These are phyloP conservation scores for Globisporangium heterothallicum DNA, from an alignment of 352 stramenopile species.

Conservation along the genomic window DNA sequence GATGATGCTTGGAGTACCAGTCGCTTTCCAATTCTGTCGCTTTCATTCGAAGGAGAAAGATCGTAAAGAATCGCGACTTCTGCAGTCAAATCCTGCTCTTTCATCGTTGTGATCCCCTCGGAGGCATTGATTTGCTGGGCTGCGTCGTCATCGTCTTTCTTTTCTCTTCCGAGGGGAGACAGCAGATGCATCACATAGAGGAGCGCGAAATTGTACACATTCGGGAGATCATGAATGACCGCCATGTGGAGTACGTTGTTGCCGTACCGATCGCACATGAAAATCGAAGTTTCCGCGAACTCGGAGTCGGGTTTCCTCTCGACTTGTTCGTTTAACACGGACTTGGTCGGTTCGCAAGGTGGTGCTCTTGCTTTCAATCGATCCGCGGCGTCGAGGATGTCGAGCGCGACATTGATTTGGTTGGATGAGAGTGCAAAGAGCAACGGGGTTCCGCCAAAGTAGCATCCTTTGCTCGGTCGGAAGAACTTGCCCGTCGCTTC, in stretches of 20 bases:
- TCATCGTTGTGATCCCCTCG: background rate
- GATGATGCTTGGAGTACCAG: background rate
- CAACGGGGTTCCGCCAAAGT: slow-evolving; percentile 55
- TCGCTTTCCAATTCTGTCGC: background rate
- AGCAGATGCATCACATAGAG: slow-evolving; percentile 38
- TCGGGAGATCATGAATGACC: slow-evolving; percentile 46
- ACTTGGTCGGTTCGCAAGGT: no score
- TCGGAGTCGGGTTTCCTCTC: background rate
- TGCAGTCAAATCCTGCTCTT: background rate
- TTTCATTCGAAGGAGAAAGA: background rate
- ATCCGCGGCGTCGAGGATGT: slow-evolving; percentile 30
- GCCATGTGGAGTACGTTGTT: slow-evolving; percentile 62
- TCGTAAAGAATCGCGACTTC: background rate
- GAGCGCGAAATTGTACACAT: slow-evolving; percentile 57
- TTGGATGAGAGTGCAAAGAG: slow-evolving; percentile 55
- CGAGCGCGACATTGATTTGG: slow-evolving; percentile 37
- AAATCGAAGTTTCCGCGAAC: slow-evolving; percentile 28
- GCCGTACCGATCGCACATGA: slow-evolving; percentile 44
- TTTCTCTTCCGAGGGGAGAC: slow-evolving; percentile 2
- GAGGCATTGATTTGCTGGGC: slow-evolving; percentile 4
- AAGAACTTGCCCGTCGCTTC: slow-evolving; percentile 56
- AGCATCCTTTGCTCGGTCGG: slow-evolving; percentile 37
- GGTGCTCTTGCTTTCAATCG: slow-evolving; percentile 9
- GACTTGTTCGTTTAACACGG: no score
- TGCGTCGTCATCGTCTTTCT: slow-evolving; percentile 2